A percentile compares a stretch with the other conserved stretches of the same genome.
Conservation (phyloP, 2,329 filamentous ascomycete species). For the Colletotrichum gigasporum region DNA sequence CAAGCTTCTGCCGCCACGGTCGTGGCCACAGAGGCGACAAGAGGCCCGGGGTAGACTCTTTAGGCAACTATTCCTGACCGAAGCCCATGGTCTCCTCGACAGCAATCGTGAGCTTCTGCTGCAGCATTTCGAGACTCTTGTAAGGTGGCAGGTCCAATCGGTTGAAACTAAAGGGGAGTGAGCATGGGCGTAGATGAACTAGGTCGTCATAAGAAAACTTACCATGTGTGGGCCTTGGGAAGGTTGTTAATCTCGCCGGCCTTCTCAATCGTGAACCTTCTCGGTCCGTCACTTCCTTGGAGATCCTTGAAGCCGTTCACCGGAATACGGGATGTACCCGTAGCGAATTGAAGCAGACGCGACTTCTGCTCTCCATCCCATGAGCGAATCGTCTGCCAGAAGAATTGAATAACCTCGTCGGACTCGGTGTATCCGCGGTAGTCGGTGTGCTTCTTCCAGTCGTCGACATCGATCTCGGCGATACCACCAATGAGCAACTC, state of each 20-base stretch:
- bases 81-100: slow-evolving; percentile 99
- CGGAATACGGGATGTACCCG: slow-evolving; percentile 95
- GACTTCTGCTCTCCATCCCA: slow-evolving; percentile 99
- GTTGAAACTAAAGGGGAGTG: slow-evolving; percentile 77
- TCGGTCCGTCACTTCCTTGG: slow-evolving; percentile 93
- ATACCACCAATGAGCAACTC: slow-evolving; percentile 98
- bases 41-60: background rate
- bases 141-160: slow-evolving; percentile 94
- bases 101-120: slow-evolving; percentile 92
- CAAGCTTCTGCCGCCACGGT: background rate
- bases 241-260: slow-evolving; percentile 89
- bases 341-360: slow-evolving; percentile 93
- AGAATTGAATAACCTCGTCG: slow-evolving; percentile 96
- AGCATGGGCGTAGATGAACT: slow-evolving; percentile 27
- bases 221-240: slow-evolving; percentile 98
- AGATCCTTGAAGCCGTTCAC: slow-evolving; percentile 99
- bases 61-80: slow-evolving; percentile 83
- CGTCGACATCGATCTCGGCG: slow-evolving; percentile 98
- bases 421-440: slow-evolving; percentile 98
- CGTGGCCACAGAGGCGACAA: background rate
- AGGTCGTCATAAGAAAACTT: slow-evolving; percentile 49
- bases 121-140: slow-evolving; percentile 85
- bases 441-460: slow-evolving; percentile 99
- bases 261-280: slow-evolving; percentile 98
- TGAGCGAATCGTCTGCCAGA: slow-evolving; percentile 96